Percentiles rank a stretch among this genome's conserved stretches.
phyloP scores from a whole-genome alignment of 768 basidiomycete species.

The Hericium erinaceus region DNA sequence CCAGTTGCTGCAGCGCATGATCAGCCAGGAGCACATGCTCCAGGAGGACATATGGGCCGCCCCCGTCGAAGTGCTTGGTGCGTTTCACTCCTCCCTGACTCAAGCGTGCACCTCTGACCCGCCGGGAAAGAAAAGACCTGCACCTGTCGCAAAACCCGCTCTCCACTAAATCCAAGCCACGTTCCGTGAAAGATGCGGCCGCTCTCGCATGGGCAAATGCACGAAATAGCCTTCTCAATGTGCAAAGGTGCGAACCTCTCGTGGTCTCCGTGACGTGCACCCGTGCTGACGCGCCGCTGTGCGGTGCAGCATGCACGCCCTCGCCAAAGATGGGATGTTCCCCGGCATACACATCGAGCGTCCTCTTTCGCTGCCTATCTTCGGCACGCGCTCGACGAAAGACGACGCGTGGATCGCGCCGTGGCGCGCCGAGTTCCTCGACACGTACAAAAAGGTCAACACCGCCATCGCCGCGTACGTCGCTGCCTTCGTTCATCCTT shows the following conservation, averaged over 20 bases:
- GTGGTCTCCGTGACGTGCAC: not conserved
- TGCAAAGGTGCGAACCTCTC: slow-evolving; percentile 6
- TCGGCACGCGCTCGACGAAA: slow-evolving; percentile 6
- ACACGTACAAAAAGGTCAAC: slow-evolving; percentile 11
- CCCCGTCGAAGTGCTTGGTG: slow-evolving; percentile 10
- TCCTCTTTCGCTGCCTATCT: slow-evolving; percentile 9
- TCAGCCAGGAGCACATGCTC: slow-evolving; percentile 3
- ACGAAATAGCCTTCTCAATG: slow-evolving; percentile 8
- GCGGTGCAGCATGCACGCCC: slow-evolving; percentile 8
- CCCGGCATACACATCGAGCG: slow-evolving; percentile 2
- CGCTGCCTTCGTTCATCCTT: no score
- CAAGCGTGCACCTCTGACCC: no score
- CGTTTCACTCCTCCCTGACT: not conserved
- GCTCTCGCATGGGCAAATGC: slow-evolving; percentile 4
- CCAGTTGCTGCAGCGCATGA: slow-evolving; percentile 4
- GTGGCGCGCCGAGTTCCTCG: slow-evolving; percentile 8
- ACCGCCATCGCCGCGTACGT: slow-evolving; percentile 12
- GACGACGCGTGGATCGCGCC: slow-evolving; percentile 13
- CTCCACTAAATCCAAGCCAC: not conserved
- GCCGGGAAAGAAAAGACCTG: slow-evolving; percentile 4
- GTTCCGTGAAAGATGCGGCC: slow-evolving; percentile 5
- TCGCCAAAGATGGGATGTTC: slow-evolving; percentile 8
- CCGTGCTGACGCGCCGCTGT: not conserved
- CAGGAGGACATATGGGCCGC: slow-evolving; percentile 7
- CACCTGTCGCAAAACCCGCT: slow-evolving; percentile 8